Conservation (phyloP, 1,284 basidiomycete species). For the Termitomyces sp. region DNA sequence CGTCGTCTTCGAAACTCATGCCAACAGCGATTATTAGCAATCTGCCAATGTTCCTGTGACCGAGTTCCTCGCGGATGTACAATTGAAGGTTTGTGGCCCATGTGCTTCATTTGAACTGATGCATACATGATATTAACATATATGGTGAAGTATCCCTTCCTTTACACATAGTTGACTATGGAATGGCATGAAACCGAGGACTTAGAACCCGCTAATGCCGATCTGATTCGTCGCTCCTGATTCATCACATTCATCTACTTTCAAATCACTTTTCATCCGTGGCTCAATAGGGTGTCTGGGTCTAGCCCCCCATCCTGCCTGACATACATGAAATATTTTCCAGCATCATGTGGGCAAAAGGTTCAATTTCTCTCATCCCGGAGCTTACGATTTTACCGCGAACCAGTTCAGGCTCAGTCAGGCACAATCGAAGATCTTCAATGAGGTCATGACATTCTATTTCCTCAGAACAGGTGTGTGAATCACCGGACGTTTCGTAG, state of each 20-base stretch:
- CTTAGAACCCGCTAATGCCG: background rate
- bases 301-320: background rate
- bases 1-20: too few species aligned
- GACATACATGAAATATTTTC: background rate
- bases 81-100: background rate
- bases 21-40: too few species aligned
- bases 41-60: background rate
- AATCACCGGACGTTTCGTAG: background rate
- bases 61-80: background rate
- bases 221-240: background rate
- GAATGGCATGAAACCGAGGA: background rate
- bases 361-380: background rate
- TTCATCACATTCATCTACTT: background rate
- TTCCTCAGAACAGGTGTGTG: background rate
- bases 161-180: background rate
- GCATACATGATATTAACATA: background rate
- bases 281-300: background rate
- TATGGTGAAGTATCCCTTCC: background rate
- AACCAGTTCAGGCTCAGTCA: constrained; percentile 1
- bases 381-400: background rate
- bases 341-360: background rate
- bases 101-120: background rate
- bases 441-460: background rate
- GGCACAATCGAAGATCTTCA: background rate
- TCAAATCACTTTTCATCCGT: background rate